Evolutionary conservation across 2,329 filamentous ascomycete genomes (phyloP).

Genomic region (Coccinonectria pachysandricola): DNA sequence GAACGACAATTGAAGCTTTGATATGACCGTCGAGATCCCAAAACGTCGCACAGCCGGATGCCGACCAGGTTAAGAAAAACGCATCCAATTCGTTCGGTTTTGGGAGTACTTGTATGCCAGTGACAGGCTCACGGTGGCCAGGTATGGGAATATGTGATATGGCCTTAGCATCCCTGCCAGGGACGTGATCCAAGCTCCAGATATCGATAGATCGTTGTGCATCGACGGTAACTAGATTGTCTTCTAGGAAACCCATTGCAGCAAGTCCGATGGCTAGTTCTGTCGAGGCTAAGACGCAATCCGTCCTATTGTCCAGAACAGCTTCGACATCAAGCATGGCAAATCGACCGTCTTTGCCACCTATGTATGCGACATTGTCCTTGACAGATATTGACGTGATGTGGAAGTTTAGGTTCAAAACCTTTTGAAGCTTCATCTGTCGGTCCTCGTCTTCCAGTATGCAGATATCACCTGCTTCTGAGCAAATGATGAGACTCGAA

Average conservation of each 20-base stretch:
- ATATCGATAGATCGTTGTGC: slow-evolving; percentile 65
- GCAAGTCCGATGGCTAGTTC: slow-evolving; percentile 39
- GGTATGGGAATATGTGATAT: slow-evolving; percentile 45
- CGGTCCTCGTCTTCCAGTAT: slow-evolving; percentile 68
- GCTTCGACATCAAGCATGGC: slow-evolving; percentile 41
- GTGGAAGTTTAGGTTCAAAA: slow-evolving; percentile 56
- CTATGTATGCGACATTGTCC: slow-evolving; percentile 52
- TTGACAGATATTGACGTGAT: slow-evolving; percentile 58
- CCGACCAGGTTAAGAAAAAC: slow-evolving; percentile 83
- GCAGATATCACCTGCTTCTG: slow-evolving; percentile 84
- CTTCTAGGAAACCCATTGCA: slow-evolving; percentile 57
- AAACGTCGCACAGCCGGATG: slow-evolving; percentile 67
- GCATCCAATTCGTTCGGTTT: slow-evolving; percentile 51
- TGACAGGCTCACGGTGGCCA: slow-evolving; percentile 52
- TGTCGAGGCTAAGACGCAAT: slow-evolving; percentile 29
- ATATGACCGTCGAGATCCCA: slow-evolving; percentile 69
- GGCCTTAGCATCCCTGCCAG: slow-evolving; percentile 27
- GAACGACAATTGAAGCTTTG: slow-evolving; percentile 52
- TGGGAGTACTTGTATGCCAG: slow-evolving; percentile 61
- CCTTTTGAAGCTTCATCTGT: slow-evolving; percentile 57
- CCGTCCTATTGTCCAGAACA: slow-evolving; percentile 31
- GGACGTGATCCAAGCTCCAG: slow-evolving; percentile 38
- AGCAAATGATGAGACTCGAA: slow-evolving; percentile 69
- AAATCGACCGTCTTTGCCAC: slow-evolving; percentile 54
- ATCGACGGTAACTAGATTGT: slow-evolving; percentile 66